Evolutionary conservation across 768 basidiomycete species (phyloP), one percentile per base, ranked within the genome.

Genomic region (Pilatotrama ljubarskyi): DNA sequence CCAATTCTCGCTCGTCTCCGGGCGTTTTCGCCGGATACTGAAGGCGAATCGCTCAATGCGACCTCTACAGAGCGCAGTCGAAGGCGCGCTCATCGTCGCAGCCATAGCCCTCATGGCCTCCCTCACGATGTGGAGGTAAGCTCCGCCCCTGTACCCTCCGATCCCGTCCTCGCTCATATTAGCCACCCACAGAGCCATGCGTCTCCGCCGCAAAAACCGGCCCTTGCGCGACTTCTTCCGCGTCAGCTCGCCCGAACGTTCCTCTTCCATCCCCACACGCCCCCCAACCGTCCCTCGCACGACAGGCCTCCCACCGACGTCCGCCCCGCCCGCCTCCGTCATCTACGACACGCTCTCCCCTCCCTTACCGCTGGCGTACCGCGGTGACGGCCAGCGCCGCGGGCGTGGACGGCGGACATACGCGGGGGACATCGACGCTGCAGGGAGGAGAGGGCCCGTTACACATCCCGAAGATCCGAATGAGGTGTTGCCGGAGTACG

Each of bases 401-500:
- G 50, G 50, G 6, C 55, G 55, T 15, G 48, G 53, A 11, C 42
- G 61, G 42, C 55, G 61, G 2, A 52, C 55, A 5, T 37, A 43
- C 37, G 61, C 55, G 8, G 55, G 43, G 1, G 61, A 62, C 51
- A 54, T 62, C 32, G 61, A 54, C 40, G 51, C 26, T 3, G 18
- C 38, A 17, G 61, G 61, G 5, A 44, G 61, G 10, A 24, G 61
- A 10, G 61, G 61, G 6, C 2, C 24, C 9, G 5, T 62, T 18
- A 22, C 51, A n/a, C 62, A 59, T 11, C 57, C 62, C 8, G 57
- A 63, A 22, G 58, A 58, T 15, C 62, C 62, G 1, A 40, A 56
- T n/a, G 62, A 63, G 25, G 41, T 55, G 38, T 26, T 63, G 32
- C 62, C 62, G 1, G 53, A 53, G 41, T 63, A 63, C 25, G 62